These are phyloP conservation scores for Colletotrichum cuscutae DNA, from an alignment of 2,329 filamentous ascomycete species.

Conservation along the genomic window DNA sequence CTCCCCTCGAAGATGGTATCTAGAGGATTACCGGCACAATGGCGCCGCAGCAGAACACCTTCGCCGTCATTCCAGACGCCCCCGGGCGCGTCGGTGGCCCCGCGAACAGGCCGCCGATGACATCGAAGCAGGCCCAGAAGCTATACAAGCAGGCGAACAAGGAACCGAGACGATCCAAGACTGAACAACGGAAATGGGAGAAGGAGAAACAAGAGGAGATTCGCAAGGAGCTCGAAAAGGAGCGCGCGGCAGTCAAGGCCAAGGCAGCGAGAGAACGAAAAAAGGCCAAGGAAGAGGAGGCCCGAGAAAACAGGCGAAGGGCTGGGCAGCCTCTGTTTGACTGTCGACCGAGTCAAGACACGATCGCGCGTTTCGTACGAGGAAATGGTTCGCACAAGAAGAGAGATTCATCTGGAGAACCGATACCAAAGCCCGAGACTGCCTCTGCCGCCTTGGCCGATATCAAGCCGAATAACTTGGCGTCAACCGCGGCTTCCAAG, in stretches of 20 bases:
- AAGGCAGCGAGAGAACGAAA: conserved; percentile 64
- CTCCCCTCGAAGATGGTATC: conserved; percentile 14
- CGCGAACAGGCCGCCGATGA: conserved; percentile 47
- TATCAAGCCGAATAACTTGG: conserved; percentile 18
- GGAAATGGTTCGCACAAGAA: conserved; percentile 46
- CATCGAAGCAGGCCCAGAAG: conserved; percentile 53
- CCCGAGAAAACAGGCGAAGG: conserved; percentile 60
- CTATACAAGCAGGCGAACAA: conserved; percentile 50
- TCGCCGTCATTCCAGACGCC: conserved; percentile 53
- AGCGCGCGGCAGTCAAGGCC: conserved; percentile 59
- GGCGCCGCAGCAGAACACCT: conserved; percentile 53
- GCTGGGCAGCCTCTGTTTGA: conserved; percentile 64
- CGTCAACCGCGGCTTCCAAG: neutral
- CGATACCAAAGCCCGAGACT: neutral
- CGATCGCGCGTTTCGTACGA: conserved; percentile 63
- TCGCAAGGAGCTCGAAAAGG: conserved; percentile 61
- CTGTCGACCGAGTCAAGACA: conserved; percentile 67
- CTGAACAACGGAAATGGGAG: conserved; percentile 52
- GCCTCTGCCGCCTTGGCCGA: neutral
- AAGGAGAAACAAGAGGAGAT: conserved; percentile 62
- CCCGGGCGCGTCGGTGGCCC: conserved; percentile 37
- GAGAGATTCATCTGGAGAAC: conserved; percentile 36
- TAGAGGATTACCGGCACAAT: conserved; percentile 39
- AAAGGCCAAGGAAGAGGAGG: conserved; percentile 61
- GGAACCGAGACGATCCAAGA: conserved; percentile 53